Evolutionary conservation across 2,329 filamentous ascomycete species (phyloP).

Genomic region (Fusarium algeriense): DNA sequence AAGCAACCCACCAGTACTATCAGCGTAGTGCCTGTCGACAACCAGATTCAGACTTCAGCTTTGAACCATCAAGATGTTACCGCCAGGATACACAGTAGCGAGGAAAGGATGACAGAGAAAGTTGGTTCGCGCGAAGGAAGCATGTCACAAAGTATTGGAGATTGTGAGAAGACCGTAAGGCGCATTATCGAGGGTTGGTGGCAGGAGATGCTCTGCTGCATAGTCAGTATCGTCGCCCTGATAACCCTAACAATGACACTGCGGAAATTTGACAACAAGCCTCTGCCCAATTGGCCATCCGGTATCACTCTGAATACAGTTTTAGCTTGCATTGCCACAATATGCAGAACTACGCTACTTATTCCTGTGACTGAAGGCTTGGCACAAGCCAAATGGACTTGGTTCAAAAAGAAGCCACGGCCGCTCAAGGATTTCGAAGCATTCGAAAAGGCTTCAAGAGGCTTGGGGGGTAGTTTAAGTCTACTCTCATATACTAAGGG

Average conservation of each 20-base stretch:
- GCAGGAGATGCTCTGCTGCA: slow-evolving; percentile 14
- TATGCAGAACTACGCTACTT: not conserved
- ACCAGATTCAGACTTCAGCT: not conserved
- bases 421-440: slow-evolving; percentile 4
- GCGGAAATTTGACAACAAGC: not conserved
- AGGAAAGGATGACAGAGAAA: not conserved
- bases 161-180: not conserved
- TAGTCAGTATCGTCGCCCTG: not conserved
- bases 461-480: not conserved
- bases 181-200: not conserved
- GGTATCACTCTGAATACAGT: slow-evolving; percentile 9
- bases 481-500: slow-evolving; percentile 1
- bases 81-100: not conserved
- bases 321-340: not conserved
- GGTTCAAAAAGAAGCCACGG: slow-evolving; percentile 7
- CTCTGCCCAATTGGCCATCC: not conserved
- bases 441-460: slow-evolving; percentile 11
- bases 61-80: not conserved
- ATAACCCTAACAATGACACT: not conserved
- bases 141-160: not conserved
- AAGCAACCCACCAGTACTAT: not conserved
- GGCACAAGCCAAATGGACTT: slow-evolving; percentile 13
- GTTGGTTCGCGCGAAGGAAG: not conserved
- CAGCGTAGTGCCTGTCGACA: not conserved
- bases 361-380: slow-evolving; percentile 5